A percentile compares a stretch with the other conserved stretches of the same genome.
Conservation (phyloP, 2,329 filamentous ascomycete genomes). For the Cercospora zeina region DNA sequence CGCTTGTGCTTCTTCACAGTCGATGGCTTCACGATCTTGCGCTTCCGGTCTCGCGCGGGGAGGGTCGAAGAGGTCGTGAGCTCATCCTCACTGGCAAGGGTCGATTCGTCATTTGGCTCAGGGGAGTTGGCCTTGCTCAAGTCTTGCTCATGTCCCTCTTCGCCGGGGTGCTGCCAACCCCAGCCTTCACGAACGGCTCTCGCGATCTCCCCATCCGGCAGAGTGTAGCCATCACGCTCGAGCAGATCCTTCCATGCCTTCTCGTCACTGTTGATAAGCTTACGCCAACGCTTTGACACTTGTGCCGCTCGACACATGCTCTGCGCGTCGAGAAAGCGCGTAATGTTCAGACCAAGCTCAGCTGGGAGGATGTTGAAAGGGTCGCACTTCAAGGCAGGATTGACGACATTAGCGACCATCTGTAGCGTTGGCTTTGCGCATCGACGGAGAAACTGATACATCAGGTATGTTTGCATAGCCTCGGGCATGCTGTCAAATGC, state of each 20-base stretch:
- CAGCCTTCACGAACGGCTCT: slow-evolving; percentile 87
- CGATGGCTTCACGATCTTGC: slow-evolving; percentile 32
- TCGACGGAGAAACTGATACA: slow-evolving; percentile 89
- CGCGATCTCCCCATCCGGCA: slow-evolving; percentile 79
- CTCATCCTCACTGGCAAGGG: slow-evolving; percentile 36
- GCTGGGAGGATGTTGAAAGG: slow-evolving; percentile 80
- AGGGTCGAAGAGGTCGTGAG: slow-evolving; percentile 36
- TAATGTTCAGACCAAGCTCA: slow-evolving; percentile 83
- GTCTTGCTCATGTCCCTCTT: slow-evolving; percentile 75
- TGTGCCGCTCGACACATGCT: slow-evolving; percentile 89
- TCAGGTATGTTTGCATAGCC: slow-evolving; percentile 91
- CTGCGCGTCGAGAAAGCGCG: slow-evolving; percentile 79
- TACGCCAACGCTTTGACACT: slow-evolving; percentile 91
- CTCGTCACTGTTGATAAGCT: slow-evolving; percentile 87
- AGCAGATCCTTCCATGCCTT: slow-evolving; percentile 94
- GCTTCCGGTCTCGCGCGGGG: slow-evolving; percentile 30
- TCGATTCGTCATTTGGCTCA: slow-evolving; percentile 27
- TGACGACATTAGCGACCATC: slow-evolving; percentile 85
- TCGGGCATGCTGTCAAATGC: slow-evolving; percentile 88
- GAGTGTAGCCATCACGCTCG: slow-evolving; percentile 75
- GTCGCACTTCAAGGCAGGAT: slow-evolving; percentile 91
- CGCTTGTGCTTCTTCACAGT: slow-evolving; percentile 56
- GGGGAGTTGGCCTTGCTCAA: slow-evolving; percentile 58
- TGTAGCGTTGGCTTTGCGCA: slow-evolving; percentile 87
- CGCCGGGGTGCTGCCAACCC: slow-evolving; percentile 86